Evolutionary conservation across 139 green algal species (phyloP).

Genomic region (Picochlorum costavermella): DNA sequence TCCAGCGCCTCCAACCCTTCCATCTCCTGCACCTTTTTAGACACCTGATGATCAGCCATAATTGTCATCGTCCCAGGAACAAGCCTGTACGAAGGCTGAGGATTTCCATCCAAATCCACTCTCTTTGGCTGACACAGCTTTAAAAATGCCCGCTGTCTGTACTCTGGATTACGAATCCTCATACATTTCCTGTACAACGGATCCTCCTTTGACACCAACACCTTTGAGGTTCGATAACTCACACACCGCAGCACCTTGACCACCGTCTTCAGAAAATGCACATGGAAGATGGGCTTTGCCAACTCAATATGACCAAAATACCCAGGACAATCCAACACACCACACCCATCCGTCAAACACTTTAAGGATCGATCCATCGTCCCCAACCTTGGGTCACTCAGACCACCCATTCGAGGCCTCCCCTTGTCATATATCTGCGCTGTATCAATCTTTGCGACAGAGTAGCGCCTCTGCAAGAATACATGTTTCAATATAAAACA

Average conservation of each 20-base stretch:
- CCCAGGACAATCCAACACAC: slow-evolving; percentile 79
- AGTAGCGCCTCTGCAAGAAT: slow-evolving; percentile 69
- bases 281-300: slow-evolving; percentile 91
- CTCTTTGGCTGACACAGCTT: slow-evolving; percentile 41
- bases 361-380: slow-evolving; percentile 80
- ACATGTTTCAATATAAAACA: not conserved
- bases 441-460: slow-evolving; percentile 74
- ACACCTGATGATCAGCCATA: slow-evolving; percentile 77
- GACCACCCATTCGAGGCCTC: slow-evolving; percentile 70
- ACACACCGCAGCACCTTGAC: slow-evolving; percentile 91
- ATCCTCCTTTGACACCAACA: slow-evolving; percentile 76
- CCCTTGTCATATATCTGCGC: slow-evolving; percentile 87
- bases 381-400: slow-evolving; percentile 88
- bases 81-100: slow-evolving; percentile 81
- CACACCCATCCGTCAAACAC: slow-evolving; percentile 69
- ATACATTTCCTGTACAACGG: slow-evolving; percentile 58
- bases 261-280: slow-evolving; percentile 92
- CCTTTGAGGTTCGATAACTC: slow-evolving; percentile 77
- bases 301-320: slow-evolving; percentile 98
- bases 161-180: slow-evolving; percentile 57
- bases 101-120: slow-evolving; percentile 51
- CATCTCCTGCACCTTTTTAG: slow-evolving; percentile 52
- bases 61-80: slow-evolving; percentile 72
- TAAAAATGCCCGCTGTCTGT: slow-evolving; percentile 57
- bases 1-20: slow-evolving; percentile 42